phyloP scores from a whole-genome alignment of 352 stramenopile species.

The Globisporangium solare region DNA sequence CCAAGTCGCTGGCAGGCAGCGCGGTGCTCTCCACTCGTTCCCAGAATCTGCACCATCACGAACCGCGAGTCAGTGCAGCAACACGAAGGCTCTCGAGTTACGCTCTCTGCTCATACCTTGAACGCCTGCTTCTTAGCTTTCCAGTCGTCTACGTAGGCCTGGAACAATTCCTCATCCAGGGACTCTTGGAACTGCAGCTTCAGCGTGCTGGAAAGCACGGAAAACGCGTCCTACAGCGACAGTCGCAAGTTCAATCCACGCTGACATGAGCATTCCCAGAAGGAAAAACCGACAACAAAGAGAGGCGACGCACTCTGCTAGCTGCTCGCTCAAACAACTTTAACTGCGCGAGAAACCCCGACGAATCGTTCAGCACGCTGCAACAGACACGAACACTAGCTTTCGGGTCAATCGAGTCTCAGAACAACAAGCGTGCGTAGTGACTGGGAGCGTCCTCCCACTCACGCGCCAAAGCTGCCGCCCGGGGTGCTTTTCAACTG shows the following conservation, averaged over 20 bases:
- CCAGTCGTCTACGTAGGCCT: slow-evolving; percentile 51
- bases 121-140: slow-evolving; percentile 20
- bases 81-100: too few species aligned
- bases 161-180: slow-evolving; percentile 55
- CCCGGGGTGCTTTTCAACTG: slow-evolving; percentile 23
- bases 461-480: slow-evolving; percentile 21
- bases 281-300: not conserved
- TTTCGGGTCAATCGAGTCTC: too few species aligned
- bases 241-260: too few species aligned
- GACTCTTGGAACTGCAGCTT: slow-evolving; percentile 54
- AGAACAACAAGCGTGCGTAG: too few species aligned
- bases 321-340: slow-evolving; percentile 51
- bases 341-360: slow-evolving; percentile 27
- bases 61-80: not conserved
- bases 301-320: slow-evolving; percentile 21
- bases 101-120: slow-evolving; percentile 18
- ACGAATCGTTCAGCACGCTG: slow-evolving; percentile 29
- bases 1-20: not conserved
- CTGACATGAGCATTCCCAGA: too few species aligned
- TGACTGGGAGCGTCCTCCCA: not conserved
- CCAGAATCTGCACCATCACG: not conserved
- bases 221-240: slow-evolving; percentile 36
- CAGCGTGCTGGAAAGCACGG: slow-evolving; percentile 45
- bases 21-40: not conserved
- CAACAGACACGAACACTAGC: not conserved